These are phyloP conservation scores for Craspedostauros australis DNA, from an alignment of 108 stramenopile genomes.

Conservation along the genomic window DNA sequence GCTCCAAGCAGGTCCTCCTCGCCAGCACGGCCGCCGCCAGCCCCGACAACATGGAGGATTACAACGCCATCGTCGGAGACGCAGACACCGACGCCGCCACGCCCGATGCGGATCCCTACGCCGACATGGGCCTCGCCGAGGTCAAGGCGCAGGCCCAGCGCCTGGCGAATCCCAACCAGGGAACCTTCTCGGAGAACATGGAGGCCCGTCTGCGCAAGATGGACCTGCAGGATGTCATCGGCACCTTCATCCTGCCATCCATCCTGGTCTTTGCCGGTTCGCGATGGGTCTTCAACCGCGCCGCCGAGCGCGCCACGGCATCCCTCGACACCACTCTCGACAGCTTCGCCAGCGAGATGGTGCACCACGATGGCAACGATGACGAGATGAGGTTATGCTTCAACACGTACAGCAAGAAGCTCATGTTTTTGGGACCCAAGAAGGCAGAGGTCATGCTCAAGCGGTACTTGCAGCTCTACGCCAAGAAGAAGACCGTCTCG, in stretches of 20 bases:
- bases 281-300: conserved; percentile 33
- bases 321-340: conserved; percentile 40
- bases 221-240: conserved; percentile 33
- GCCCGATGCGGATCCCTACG: conserved; percentile 18
- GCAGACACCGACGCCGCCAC: background rate
- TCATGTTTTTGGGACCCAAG: conserved; percentile 49
- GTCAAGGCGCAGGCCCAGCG: background rate
- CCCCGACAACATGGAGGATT: background rate
- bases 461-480: conserved; percentile 54
- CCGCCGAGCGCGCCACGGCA: conserved; percentile 23
- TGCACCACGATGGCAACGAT: conserved; percentile 73
- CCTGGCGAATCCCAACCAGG: background rate
- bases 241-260: conserved; percentile 34
- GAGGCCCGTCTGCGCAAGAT: conserved; percentile 22
- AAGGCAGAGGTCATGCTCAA: conserved; percentile 51
- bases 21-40: background rate
- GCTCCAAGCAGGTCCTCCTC: background rate
- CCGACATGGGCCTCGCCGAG: conserved; percentile 16
- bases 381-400: conserved; percentile 73
- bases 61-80: background rate
- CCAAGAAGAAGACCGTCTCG: conserved; percentile 67
- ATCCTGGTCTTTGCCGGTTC: conserved; percentile 26
- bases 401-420: conserved; percentile 57
- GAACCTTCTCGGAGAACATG: conserved; percentile 8
- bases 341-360: conserved; percentile 64